These are phyloP conservation scores for Amanita muscaria DNA, from an alignment of 768 basidiomycete genomes.

Conservation along the genomic window DNA sequence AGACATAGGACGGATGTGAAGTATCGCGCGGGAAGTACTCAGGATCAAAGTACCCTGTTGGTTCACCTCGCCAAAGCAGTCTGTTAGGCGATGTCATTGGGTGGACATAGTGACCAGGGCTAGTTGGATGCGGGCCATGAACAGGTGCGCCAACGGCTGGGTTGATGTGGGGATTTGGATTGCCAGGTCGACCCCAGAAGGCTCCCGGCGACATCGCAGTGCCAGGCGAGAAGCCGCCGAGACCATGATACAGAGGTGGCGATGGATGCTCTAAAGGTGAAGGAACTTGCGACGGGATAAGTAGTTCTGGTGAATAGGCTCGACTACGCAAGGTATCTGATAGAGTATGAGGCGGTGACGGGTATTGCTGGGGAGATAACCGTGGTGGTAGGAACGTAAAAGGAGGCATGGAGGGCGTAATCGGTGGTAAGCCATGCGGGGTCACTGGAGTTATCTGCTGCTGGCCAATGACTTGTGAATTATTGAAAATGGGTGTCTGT, in stretches of 20 bases:
- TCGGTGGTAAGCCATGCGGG: slow-evolving; percentile 79
- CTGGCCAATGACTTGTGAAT: slow-evolving; percentile 13
- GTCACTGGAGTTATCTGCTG: slow-evolving; percentile 38
- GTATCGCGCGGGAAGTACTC: slow-evolving; percentile 7
- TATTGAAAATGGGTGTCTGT: slow-evolving; percentile 31
- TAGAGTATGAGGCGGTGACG: slow-evolving; percentile 9
- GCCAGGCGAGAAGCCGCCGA: slow-evolving; percentile 55
- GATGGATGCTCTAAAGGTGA: slow-evolving; percentile 10
- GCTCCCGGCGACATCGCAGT: slow-evolving; percentile 66
- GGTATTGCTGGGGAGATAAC: slow-evolving; percentile 11
- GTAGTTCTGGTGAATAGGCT: neutral
- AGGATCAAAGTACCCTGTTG: slow-evolving; percentile 8
- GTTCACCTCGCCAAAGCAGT: slow-evolving; percentile 2
- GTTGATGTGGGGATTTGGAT: slow-evolving; percentile 34
- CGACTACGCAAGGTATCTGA: neutral
- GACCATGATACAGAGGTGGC: slow-evolving; percentile 5
- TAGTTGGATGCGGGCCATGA: slow-evolving; percentile 13
- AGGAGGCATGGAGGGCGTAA: slow-evolving; percentile 96
- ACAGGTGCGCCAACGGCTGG: slow-evolving; percentile 41
- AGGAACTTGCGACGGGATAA: slow-evolving; percentile 5
- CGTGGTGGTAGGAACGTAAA: slow-evolving; percentile 74
- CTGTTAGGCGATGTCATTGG: neutral
- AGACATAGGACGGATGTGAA: neutral
- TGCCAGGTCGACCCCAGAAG: slow-evolving; percentile 59
- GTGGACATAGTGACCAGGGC: neutral